Evolutionary conservation across 1,139 yeast genomes (phyloP).

Genomic region (Blastobotrys persicus): DNA sequence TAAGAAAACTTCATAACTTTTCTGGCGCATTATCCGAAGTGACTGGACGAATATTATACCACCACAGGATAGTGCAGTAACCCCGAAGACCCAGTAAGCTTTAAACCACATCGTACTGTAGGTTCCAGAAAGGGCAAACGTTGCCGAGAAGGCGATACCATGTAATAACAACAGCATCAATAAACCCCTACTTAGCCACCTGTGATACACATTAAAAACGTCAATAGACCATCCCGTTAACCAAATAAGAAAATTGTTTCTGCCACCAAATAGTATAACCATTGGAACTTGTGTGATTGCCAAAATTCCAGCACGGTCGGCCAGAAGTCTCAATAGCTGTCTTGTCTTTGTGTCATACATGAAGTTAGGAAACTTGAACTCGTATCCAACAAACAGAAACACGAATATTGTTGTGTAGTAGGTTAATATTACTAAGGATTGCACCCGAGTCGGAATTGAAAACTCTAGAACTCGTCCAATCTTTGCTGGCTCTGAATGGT

Average conservation of each 20-base stretch:
- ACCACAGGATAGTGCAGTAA: conserved; percentile 18
- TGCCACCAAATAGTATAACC: conserved; percentile 56
- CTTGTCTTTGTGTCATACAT: conserved; percentile 18
- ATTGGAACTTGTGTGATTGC: conserved; percentile 53
- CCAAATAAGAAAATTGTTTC: conserved; percentile 57
- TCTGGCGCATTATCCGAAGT: conserved; percentile 18
- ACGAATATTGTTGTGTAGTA: conserved; percentile 45
- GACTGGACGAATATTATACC: conserved; percentile 21
- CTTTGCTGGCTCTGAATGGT: conserved; percentile 9
- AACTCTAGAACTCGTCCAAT: conserved; percentile 25
- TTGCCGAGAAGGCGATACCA: conserved; percentile 21
- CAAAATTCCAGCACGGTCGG: conserved; percentile 59
- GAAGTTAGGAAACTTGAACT: conserved; percentile 33
- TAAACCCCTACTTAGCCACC: conserved; percentile 56
- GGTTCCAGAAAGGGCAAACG: conserved; percentile 20
- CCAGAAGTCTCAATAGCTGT: conserved; percentile 38
- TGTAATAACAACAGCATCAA: conserved; percentile 44
- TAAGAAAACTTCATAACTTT: conserved; percentile 45
- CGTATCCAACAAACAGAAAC: conserved; percentile 41
- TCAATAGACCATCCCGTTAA: conserved; percentile 62
- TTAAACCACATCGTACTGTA: neutral
- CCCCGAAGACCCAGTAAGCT: conserved; percentile 34
- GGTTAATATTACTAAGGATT: conserved; percentile 47
- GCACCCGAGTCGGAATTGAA: conserved; percentile 61
- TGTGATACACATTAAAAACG: conserved; percentile 56